Conservation (phyloP, 768 basidiomycete species). For the Basidioascus undulatus region DNA sequence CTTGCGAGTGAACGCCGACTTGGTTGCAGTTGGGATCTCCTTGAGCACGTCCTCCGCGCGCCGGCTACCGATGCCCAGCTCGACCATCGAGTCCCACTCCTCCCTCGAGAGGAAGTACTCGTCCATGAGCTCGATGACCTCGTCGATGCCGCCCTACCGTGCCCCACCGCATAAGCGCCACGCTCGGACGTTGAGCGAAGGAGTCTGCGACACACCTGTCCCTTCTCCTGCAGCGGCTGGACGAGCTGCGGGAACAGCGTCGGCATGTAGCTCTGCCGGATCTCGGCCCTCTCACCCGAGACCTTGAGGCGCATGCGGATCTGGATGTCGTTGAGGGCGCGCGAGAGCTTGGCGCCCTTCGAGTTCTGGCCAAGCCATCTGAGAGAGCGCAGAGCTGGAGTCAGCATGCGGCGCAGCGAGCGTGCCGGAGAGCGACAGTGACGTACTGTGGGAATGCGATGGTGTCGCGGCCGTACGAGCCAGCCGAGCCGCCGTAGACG, state of each 20-base stretch:
- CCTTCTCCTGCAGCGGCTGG: constrained; percentile 45
- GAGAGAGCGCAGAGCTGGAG: too few species aligned
- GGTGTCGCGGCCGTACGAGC: constrained; percentile 35
- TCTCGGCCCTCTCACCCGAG: constrained; percentile 70
- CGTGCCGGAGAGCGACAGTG: background rate
- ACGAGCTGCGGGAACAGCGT: constrained; percentile 63
- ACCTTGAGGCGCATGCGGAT: constrained; percentile 85
- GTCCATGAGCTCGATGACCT: constrained; percentile 73
- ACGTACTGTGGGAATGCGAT: constrained; percentile 68
- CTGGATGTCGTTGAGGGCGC: constrained; percentile 71
- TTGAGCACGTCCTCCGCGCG: constrained; percentile 53
- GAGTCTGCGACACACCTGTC: constrained; percentile 26
- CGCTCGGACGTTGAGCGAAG: background rate
- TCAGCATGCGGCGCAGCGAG: too few species aligned
- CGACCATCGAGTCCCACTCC: constrained; percentile 89
- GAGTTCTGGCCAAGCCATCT: constrained; percentile 99
- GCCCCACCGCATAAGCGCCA: background rate
- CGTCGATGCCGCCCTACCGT: constrained; percentile 47
- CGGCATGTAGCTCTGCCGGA: constrained; percentile 75
- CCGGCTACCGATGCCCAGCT: constrained; percentile 65
- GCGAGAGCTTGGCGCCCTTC: constrained; percentile 53
- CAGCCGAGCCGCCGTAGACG: constrained; percentile 46
- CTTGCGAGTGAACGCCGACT: constrained; percentile 66
- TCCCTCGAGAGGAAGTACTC: constrained; percentile 79
- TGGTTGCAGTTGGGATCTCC: constrained; percentile 57